phyloP scores from a whole-genome alignment of 1,139 yeast species.

The Blastobotrys malaysiensis region DNA sequence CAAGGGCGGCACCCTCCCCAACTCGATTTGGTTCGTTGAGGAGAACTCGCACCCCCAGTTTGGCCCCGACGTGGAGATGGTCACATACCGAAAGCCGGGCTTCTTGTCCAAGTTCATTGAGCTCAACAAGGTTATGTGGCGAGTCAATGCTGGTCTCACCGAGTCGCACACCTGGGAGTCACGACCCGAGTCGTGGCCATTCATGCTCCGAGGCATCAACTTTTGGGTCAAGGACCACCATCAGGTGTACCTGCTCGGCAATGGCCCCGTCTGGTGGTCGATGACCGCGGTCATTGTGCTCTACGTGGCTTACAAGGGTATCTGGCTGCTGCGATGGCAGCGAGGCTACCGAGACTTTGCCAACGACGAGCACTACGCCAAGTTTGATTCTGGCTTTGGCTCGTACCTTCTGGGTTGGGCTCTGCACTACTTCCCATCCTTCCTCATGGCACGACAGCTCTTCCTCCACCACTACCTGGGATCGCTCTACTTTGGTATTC shows the following conservation, averaged over 20 bases:
- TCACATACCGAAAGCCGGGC: constrained; percentile 57
- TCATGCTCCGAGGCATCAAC: constrained; percentile 84
- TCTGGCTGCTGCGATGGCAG: constrained; percentile 74
- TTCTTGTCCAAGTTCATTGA: constrained; percentile 71
- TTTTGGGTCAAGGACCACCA: constrained; percentile 80
- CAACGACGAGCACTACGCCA: constrained; percentile 51
- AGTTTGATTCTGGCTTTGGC: constrained; percentile 66
- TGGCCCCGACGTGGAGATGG: constrained; percentile 42
- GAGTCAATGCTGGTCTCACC: constrained; percentile 75
- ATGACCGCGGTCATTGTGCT: constrained; percentile 54
- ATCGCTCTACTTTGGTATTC: constrained; percentile 75
- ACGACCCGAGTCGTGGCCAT: constrained; percentile 84
- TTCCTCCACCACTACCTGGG: constrained; percentile 92
- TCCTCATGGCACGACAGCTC: constrained; percentile 88
- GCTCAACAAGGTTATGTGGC: constrained; percentile 88
- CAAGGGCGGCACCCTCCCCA: constrained; percentile 65
- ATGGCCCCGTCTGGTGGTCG: constrained; percentile 87
- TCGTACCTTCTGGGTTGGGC: constrained; percentile 77
- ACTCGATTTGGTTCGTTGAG: constrained; percentile 87
- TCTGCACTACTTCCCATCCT: constrained; percentile 80
- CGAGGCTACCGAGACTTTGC: constrained; percentile 36
- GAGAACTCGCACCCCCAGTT: constrained; percentile 46
- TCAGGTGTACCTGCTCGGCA: constrained; percentile 85
- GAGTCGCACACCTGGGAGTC: constrained; percentile 87
- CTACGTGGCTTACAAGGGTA: constrained; percentile 48